phyloP scores from a whole-genome alignment of 2,329 filamentous ascomycete species.

The Colletotrichum simmondsii region DNA sequence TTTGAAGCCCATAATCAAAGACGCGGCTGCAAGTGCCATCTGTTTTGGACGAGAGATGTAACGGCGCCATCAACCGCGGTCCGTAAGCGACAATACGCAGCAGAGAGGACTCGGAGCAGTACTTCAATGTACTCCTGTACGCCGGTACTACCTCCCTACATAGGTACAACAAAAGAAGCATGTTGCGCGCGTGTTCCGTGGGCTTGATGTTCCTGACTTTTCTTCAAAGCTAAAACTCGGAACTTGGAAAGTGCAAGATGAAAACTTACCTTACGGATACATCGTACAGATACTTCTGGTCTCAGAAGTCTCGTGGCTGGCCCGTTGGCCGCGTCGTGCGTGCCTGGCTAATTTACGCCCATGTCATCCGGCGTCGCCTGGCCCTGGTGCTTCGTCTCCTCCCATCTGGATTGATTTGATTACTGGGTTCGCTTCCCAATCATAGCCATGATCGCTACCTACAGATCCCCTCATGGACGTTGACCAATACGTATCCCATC shows the following conservation, averaged over 20 bases:
- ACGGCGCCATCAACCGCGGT: background rate
- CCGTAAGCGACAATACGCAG: background rate
- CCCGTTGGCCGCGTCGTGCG: background rate
- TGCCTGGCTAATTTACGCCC: background rate
- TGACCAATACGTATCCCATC: background rate
- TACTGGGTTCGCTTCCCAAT: conserved; percentile 12
- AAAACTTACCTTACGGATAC: background rate
- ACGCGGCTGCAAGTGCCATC: background rate
- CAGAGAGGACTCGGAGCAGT: background rate
- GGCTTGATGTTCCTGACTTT: background rate
- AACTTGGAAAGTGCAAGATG: background rate
- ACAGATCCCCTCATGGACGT: background rate
- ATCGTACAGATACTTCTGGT: too few relatives aligned
- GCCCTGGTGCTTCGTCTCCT: background rate
- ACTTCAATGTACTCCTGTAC: background rate
- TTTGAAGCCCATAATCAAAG: background rate
- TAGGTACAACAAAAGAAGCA: background rate
- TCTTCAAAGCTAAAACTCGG: background rate
- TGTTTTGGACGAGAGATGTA: background rate
- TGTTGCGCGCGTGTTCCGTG: background rate
- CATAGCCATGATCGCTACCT: background rate
- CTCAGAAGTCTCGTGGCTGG: background rate
- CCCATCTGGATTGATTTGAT: background rate
- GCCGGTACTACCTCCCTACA: background rate
- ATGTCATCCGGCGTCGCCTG: conserved; percentile 9